Evolutionary conservation across 2,329 filamentous ascomycete genomes (phyloP), one percentile per base, ranked within the genome.

Genomic region (Ceratocystis ficicola): DNA sequence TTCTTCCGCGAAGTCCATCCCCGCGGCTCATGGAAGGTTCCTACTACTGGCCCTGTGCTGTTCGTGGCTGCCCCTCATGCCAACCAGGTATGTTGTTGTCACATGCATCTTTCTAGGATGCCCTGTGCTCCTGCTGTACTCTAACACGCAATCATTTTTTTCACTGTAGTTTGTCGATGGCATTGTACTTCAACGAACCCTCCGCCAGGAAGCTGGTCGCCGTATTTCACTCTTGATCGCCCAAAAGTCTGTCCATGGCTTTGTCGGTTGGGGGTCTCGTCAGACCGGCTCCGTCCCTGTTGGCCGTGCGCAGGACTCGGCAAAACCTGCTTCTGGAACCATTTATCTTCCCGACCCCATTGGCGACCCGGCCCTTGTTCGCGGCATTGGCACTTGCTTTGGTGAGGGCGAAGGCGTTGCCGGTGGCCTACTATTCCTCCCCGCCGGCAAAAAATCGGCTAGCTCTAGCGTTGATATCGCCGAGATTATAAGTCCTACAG

Each of bases 1-100:
- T 99, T 99, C 83, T 99, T 99, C 80, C 87, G 94, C 71, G 94
- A 99, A 77, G 90, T 99, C 17, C 92, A 97, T 74, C 94, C 94
- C 12, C 84, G 94, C 70, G 91, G 91, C 70, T 90, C 92, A 69
- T 99, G 94, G 91, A 93, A 92, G 76, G 89, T 99, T 57, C 94
- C 94, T 57, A 86, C 88, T 72, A 83, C 85, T 69, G 94, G 92
- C 0, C 92, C 94, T 0, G 84, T 99, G 69, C 89, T 99, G 68
- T 94, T 99, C 72, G 94, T 99, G 70, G 94, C 92, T 57, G 94
- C 93, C 65, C 94, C 94, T 70, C 94, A 99, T 80, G 93, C 93
- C 68, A 99, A 99, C 75, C 90, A 94, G 83, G 88, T 90, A 77
- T 68, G 80, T 75, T 44, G 20, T 6, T 52, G 20, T 60, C 20